Base-by-base conservation (phyloP, 768 basidiomycete genomes). In the Strobilomyces dryophilus region DNA sequence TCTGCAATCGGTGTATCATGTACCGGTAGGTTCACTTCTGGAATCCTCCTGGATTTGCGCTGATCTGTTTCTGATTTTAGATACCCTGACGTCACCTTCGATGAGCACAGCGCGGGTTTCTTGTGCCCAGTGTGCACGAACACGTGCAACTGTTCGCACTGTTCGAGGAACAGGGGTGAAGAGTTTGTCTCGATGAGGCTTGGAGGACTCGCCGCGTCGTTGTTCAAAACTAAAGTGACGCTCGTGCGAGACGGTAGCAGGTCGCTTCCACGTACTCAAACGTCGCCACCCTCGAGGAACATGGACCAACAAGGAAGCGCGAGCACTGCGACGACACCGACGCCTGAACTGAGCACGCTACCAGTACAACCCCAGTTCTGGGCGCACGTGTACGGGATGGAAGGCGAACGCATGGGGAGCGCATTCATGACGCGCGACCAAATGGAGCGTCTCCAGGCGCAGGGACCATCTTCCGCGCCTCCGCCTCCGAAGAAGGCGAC, bases 81-180 rank as follows among this genome's bases (percentile, higher is more conserved):
- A 55, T 77, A 77, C 48, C 71, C 74, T 1, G 67, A 73, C 17
- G 50, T 74, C 52, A 63, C 62, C 26, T 76, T 77, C 52, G 65
- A 73, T 31, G 42, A 60, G 32, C 61, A 52, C 18, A 66, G 56
- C 36, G 55, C 57, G 4, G 49, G 61, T 8, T 76, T 75, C 47
- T 50, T 58, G 21, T 84, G 82, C 57, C 82, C 82, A 0, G 57
- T 24, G 14, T 83, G 81, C 58, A 58, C 61, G 4, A 58, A 67
- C 11, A 73, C 55, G 11, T 84, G 82, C 64, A 79, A 76, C 42
- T 83, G 82, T 60, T 75, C 77, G 11, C 0, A 6, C 0, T 82
- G 81, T 57, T 69, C 74, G 14, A 55, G 63, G 26, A 71, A 56
- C 52, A 73, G 81, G 6, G 79, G 80, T 6, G 81, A 79, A 47